Evolutionary conservation across 331 rosid genomes (phyloP).

Genomic region (Dryas integrifolia): DNA sequence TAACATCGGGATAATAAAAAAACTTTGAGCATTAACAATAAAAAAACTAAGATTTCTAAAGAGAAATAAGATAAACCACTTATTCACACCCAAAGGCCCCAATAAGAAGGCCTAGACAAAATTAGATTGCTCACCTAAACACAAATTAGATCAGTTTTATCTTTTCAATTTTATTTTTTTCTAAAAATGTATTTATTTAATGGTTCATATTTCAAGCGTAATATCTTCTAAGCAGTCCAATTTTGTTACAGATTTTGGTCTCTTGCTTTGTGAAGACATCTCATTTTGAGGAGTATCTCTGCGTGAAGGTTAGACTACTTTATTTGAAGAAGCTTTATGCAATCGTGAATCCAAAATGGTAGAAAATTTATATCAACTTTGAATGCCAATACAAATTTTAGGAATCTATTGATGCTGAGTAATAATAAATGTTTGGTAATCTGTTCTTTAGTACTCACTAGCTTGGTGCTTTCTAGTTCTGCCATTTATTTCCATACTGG

Average conservation of each 20-base stretch:
- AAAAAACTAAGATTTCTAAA: no score
- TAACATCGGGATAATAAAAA: no score
- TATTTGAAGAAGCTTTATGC: background rate
- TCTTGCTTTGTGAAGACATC: constrained; percentile 98
- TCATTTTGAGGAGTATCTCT: constrained; percentile 86
- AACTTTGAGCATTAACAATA: no score
- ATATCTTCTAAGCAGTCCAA: background rate
- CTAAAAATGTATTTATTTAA: background rate
- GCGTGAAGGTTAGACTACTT: constrained; percentile 67
- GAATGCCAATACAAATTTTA: background rate
- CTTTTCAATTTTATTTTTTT: background rate
- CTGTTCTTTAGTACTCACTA: background rate
- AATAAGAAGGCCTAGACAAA: no score
- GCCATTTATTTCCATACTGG: background rate
- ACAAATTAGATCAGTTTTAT: no score
- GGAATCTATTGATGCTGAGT: background rate
- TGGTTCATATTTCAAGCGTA: background rate
- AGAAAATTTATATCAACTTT: background rate
- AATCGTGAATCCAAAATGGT: constrained; percentile 1
- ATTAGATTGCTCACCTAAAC: no score
- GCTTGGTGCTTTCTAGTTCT: background rate
- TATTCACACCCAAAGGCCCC: no score
- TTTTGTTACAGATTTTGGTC: constrained; percentile 68
- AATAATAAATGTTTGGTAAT: background rate
- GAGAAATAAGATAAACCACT: no score